Base-by-base conservation (phyloP, 2,329 filamentous ascomycete genomes). In the Pochonia chlamydosporia region DNA sequence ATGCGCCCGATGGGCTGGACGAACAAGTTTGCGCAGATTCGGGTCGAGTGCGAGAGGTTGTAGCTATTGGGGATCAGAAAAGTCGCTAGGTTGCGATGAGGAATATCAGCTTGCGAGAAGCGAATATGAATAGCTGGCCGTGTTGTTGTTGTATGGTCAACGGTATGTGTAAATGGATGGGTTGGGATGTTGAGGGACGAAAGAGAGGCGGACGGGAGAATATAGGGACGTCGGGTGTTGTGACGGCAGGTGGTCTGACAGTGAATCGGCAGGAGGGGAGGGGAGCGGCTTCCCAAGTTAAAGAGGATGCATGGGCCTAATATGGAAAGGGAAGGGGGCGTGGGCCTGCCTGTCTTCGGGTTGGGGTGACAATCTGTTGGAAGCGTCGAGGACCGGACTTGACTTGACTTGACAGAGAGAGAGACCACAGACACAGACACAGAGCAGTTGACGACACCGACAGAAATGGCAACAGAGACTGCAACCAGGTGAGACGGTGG, bases 401-500 rank as follows among this genome's bases (percentile, higher is more conserved):
- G 7, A 28, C 7, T 7, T 13, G 13, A 28, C 7, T 28, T 13
- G 13, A 28, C 13, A 13, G 26, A 7, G 26, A 28, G 26, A 28
- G 26, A 28, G 7, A 28, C 7, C 26, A 13, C 26, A 7, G 7
- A 28, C 26, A 13, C 7, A 28, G 13, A 28, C 26, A 28, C 7
- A 7, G 7, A 28, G 13, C 26, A 8, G 26, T 13, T 28, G 7
- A 28, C 7, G 26, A 7, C 13, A 28, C 13, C n/a, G 35, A 16
- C 35, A n/a, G 20, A 37, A 9, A n/a, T n/a, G 7, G 14, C 35
- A 8, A 21, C 16, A 14, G 18, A 20, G 23, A 14, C 33, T 3
- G 23, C 11, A 40, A 28, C 33, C 43, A 39, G 39, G 46, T 48
- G 46, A 48, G 46, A 48, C 31, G 33, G 41, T 47, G 45, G 45